Evolutionary conservation across 345 rosid species (phyloP), one percentile per base, ranked within the genome.

Genomic region (Linum tenue): DNA sequence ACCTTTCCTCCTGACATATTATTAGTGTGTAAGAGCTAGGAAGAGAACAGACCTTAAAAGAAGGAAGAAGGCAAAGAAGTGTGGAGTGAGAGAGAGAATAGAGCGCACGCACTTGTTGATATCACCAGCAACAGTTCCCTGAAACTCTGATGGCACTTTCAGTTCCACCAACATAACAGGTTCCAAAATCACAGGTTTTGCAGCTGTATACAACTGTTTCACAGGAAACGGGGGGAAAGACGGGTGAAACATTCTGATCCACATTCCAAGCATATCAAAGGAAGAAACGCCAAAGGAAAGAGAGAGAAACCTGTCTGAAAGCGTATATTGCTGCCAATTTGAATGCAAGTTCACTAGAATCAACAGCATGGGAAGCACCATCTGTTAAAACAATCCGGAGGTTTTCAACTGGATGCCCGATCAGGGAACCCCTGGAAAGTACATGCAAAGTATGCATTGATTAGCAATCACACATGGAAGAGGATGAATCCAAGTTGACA

Each of bases 281-380:
- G 9, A 17, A 10, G 0, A 35, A 14, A 38, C 3, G 64, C 41
- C 7, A 44, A 14, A 71, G 55, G 42, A 39, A 31, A 14, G 14
- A 5, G 60, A 48, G 60, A 37, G 43, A 2, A 14, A 85, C 96
- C 88, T 86, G 92, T 81, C 99, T 84, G 67, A 95, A 95, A 67
- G 99, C 99, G 78, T 95, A 95, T 67, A 95, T 95, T 68, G 99
- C 69, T 44, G 99, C 99, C 69, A 95, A 77, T 72, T 95, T 95
- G 77, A 95, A 95, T 12, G 99, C 99, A 73, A 91, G 92, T 72
- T 95, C 98, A 75, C 99, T 95, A 44, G 98, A 95, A 85, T 95
- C 98, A 67, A 95, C 99, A 0, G 95, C 81, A 74, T 95, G 98
- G 12, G 99, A 82, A 58, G 95, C 94, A 64, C 99, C 99, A 67